Evolutionary conservation across 2,329 filamentous ascomycete genomes (phyloP), one percentile per base, ranked within the genome.

Genomic region (Camillea tinctor): DNA sequence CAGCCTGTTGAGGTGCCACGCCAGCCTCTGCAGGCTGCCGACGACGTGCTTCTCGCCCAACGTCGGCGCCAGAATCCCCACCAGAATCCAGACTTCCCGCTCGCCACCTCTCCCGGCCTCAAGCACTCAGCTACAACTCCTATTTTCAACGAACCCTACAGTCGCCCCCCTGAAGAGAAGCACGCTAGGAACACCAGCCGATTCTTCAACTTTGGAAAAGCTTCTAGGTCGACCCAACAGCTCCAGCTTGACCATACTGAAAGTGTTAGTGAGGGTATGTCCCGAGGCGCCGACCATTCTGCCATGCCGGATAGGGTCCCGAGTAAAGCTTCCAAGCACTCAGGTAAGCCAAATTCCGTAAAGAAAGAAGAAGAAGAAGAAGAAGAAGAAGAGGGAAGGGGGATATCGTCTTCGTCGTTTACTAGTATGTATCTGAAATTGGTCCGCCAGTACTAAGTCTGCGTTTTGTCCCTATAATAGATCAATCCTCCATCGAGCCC

Each of bases 161-260:
- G 55, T 20, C 64, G 52, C 24, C 59, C 59, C 23, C 69, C 70
- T n/a, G 63, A 64, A 36, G 72, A 74, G 62, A 74, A 72, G 54
- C 72, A 73, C 58, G 60, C 71, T 50, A 68, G 71, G 58, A 72
- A 65, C 60, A 67, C 64, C 26, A 74, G 72, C 48, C 72, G 72
- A 54, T 74, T 74, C 54, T 73, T 72, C 62, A 69, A 68, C 56
- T 74, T 74, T 56, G 68, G 69, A 15, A 72, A 72, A 56, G 55
- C 62, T 36, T 66, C 66, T 15, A 69, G 57, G 55, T 64, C 70
- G 13, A 60, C 60, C 23, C 66, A 68, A 50, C 68, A 72, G 54
- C 63, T 68, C 48, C 58, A 71, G 17, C 67, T 66, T 20, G 63
- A 44, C 50, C 65, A 72, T 40, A 61, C 63, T 9, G 63, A 68